Evolutionary conservation across 768 basidiomycete genomes (phyloP).

Genomic region (Exidia glandulosa): DNA sequence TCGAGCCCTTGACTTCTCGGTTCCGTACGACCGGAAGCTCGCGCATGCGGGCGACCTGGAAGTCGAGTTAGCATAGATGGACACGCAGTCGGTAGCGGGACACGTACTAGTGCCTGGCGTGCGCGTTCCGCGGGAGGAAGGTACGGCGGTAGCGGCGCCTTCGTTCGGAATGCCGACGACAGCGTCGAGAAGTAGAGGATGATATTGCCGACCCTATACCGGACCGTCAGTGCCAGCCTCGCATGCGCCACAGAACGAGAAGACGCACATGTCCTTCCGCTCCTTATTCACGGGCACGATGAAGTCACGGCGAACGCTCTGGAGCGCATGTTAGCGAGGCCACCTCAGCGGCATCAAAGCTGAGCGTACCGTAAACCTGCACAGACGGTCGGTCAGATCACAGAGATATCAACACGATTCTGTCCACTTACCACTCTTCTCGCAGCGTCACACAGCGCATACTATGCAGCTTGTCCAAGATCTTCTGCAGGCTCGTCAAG

Average conservation of each 20-base stretch:
- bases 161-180: conserved; percentile 68
- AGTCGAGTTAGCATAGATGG: conserved; percentile 1
- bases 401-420: conserved; percentile 1
- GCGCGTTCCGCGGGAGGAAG: conserved; percentile 87
- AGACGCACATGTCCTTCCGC: conserved; percentile 64
- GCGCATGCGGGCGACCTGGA: conserved; percentile 71
- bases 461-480: conserved; percentile 82
- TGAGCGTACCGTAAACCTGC: conserved; percentile 58
- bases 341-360: not conserved
- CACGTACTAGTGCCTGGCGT: conserved; percentile 59
- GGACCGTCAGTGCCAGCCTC: too few species aligned
- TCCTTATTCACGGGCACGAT: conserved; percentile 84
- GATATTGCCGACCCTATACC: conserved; percentile 66
- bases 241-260: conserved; percentile 8
- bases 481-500: conserved; percentile 71
- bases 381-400: not conserved
- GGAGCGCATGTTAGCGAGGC: not conserved
- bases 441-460: conserved; percentile 96
- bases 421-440: conserved; percentile 78
- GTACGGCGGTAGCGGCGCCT: conserved; percentile 91
- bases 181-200: conserved; percentile 80
- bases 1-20: conserved; percentile 67
- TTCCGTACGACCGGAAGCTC: conserved; percentile 80
- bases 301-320: conserved; percentile 80
- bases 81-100: not conserved